Evolutionary conservation across 768 basidiomycete species (phyloP).

Genomic region (Botryobasidium botryosum): DNA sequence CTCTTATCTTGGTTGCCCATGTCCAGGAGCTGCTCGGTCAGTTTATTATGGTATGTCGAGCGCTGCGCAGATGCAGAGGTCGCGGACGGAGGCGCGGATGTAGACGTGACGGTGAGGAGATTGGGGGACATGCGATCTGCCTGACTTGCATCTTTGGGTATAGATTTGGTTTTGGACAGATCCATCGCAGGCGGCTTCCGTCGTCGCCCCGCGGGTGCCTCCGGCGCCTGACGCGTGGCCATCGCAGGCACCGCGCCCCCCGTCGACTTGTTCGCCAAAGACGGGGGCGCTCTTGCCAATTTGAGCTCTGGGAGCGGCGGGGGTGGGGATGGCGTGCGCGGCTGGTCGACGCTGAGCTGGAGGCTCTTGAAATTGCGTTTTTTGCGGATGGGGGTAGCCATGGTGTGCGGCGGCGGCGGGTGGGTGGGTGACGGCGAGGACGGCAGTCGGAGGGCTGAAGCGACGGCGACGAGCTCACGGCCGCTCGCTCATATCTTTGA

Average conservation of each 20-base stretch:
- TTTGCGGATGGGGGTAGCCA: slow-evolving; percentile 49
- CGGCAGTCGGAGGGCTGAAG: background rate
- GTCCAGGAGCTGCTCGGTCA: slow-evolving; percentile 73
- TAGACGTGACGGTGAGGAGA: slow-evolving; percentile 29
- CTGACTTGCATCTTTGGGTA: slow-evolving; percentile 16
- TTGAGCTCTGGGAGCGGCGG: slow-evolving; percentile 12
- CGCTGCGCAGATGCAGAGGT: slow-evolving; percentile 33
- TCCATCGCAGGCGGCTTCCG: slow-evolving; percentile 24
- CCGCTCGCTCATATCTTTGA: no score
- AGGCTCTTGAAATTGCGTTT: slow-evolving; percentile 86
- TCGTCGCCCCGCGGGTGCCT: slow-evolving; percentile 18
- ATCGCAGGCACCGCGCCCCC: background rate
- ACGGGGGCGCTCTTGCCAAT: slow-evolving; percentile 20
- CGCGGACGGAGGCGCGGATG: slow-evolving; percentile 5
- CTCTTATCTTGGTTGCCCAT: slow-evolving; percentile 66
- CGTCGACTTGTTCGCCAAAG: slow-evolving; percentile 5
- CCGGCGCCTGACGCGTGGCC: slow-evolving; percentile 23
- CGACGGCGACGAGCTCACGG: no score
- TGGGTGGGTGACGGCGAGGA: background rate
- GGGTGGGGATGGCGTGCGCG: no score
- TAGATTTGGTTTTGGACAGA: slow-evolving; percentile 24
- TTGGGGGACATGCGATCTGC: slow-evolving; percentile 20
- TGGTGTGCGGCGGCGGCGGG: background rate
- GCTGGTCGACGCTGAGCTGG: slow-evolving; percentile 43
- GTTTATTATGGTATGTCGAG: slow-evolving; percentile 60